Base-by-base conservation (phyloP, 305 asterid species). In the Rubia occidens region DNA sequence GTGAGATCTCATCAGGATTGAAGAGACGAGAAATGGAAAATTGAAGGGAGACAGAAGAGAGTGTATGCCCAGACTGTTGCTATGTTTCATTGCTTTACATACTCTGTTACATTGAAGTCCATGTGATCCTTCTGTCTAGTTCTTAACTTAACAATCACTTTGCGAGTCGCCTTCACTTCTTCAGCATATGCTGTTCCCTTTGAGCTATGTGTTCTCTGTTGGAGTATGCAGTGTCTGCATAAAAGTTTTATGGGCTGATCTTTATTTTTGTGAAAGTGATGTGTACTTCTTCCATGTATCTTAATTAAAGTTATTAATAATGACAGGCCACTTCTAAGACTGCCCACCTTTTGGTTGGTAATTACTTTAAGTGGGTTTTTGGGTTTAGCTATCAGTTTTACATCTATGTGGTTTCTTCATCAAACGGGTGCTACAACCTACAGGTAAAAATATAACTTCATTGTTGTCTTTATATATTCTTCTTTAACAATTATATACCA, bases 331-430 rank as follows among this genome's bases (percentile, higher is more conserved):
- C 94, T 92, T 69, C 76, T 92, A 78, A 82, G 87, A 67, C 73
- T 80, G 72, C 95, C 95, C 64, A 71, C 72, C 21, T 92, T 92
- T 82, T 92, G 95, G 98, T 58, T 82, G 70, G 84, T 92, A 60
- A 82, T 87, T 47, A 92, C 98, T 6, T 69, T 92, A 42, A 92
- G 98, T 75, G 98, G 98, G 68, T 79, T 88, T 67, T 78, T 88
- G 90, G 98, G 98, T 37, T 82, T 89, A 68, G 96, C 92, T 4
- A 89, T 92, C 78, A 92, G 98, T 86, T 89, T 89, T 80, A 87
- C 97, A 45, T 89, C 97, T 66, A 87, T 91, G 96, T 91, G 97
- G 97, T 91, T 91, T 84, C 96, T 91, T 69, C 98, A 87, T 85
- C 98, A 92, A 83, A 92, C 98, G 4, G 89, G 95, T 72, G 95